Percentiles rank a stretch among this genome's conserved stretches.
Evolutionary conservation across 2,329 filamentous ascomycete species (phyloP).

Genomic region (Hypocreales sp.): DNA sequence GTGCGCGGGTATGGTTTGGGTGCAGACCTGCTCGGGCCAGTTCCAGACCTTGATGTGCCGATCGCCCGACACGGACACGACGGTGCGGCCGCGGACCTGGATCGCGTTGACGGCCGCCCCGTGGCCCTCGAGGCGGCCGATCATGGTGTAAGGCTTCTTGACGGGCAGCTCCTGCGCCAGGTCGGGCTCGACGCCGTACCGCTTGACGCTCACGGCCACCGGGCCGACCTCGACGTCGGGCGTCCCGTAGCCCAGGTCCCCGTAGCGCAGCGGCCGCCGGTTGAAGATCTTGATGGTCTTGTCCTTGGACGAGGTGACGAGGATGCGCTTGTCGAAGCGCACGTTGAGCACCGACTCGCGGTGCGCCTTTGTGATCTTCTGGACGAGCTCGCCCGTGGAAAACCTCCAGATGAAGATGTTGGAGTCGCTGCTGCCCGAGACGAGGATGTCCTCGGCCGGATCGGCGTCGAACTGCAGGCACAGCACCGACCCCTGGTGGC

Average conservation of each 20-base stretch:
- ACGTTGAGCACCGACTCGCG: conserved; percentile 86
- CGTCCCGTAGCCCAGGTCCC: conserved; percentile 38
- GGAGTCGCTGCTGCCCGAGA: conserved; percentile 87
- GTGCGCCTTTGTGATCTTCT: conserved; percentile 64
- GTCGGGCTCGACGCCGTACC: conserved; percentile 38
- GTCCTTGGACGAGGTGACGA: conserved; percentile 96
- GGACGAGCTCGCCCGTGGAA: conserved; percentile 72
- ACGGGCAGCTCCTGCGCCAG: conserved; percentile 29
- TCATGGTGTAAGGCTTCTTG: conserved; percentile 54
- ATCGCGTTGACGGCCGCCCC: conserved; percentile 91
- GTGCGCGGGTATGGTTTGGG: conserved; percentile 70
- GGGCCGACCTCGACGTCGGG: conserved; percentile 28
- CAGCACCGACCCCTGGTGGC: conserved; percentile 74
- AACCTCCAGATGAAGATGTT: conserved; percentile 87
- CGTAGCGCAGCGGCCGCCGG: conserved; percentile 47
- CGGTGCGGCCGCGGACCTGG: conserved; percentile 69
- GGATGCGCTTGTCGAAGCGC: conserved; percentile 75
- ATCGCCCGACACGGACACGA: conserved; percentile 91
- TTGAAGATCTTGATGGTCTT: conserved; percentile 96
- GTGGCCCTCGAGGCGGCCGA: conserved; percentile 72
- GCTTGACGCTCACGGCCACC: conserved; percentile 33
- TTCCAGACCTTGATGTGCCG: conserved; percentile 92
- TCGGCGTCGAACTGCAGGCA: conserved; percentile 91
- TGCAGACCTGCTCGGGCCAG: conserved; percentile 62
- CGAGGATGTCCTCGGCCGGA: conserved; percentile 78